phyloP scores from a whole-genome alignment of 331 rosid species.

The Rhamnella rubrinervis region DNA sequence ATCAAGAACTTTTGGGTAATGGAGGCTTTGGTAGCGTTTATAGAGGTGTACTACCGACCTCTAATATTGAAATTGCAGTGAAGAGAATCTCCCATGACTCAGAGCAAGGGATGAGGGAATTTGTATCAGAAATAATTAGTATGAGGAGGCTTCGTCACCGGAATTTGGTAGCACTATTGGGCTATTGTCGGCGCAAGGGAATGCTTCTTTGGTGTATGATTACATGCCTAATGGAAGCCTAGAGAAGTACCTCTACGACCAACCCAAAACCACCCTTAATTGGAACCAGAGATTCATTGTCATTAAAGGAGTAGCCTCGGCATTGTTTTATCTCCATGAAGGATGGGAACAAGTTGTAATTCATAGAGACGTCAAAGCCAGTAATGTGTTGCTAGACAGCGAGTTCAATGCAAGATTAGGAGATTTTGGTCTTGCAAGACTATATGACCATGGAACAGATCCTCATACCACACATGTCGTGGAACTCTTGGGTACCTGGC shows the following conservation, averaged over 20 bases:
- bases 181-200: slow-evolving; percentile 37
- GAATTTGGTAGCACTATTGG: slow-evolving; percentile 38
- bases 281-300: slow-evolving; percentile 39
- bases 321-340: slow-evolving; percentile 40
- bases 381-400: slow-evolving; percentile 37
- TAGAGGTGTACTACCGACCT: slow-evolving; percentile 28
- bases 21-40: slow-evolving; percentile 49
- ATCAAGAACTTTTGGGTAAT: slow-evolving; percentile 26
- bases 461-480: slow-evolving; percentile 31
- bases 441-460: slow-evolving; percentile 35
- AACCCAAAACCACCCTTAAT: slow-evolving; percentile 15
- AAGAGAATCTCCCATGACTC: slow-evolving; percentile 34
- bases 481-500: slow-evolving; percentile 45
- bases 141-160: slow-evolving; percentile 43
- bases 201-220: slow-evolving; percentile 40
- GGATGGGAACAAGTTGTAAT: slow-evolving; percentile 40
- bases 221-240: slow-evolving; percentile 46
- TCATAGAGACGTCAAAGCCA: slow-evolving; percentile 53
- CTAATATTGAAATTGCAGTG: slow-evolving; percentile 34
- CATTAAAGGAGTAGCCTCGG: slow-evolving; percentile 41
- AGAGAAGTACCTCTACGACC: slow-evolving; percentile 22
- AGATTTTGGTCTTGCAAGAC: slow-evolving; percentile 44
- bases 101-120: slow-evolving; percentile 39
- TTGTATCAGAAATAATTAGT: slow-evolving; percentile 39
- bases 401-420: slow-evolving; percentile 37